These are phyloP conservation scores for Solanum clarkiae DNA, from an alignment of 257 asterid species.

Conservation along the genomic window DNA sequence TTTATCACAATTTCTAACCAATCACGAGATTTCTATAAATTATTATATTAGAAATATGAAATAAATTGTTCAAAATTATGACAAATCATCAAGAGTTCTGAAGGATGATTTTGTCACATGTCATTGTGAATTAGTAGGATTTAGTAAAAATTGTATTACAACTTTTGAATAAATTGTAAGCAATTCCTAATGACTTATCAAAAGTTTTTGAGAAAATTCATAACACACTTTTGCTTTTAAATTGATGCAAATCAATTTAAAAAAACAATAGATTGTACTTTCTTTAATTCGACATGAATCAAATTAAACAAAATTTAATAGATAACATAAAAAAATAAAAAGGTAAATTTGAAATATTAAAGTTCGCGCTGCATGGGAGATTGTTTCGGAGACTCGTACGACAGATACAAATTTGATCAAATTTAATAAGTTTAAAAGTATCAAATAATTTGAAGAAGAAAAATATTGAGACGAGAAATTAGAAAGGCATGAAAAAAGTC, in stretches of 20 bases:
- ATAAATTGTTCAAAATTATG: not conserved
- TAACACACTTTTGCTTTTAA: not conserved
- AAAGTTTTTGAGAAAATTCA: not conserved
- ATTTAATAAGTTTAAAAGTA: not conserved
- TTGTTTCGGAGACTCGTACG: not conserved
- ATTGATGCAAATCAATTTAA: not conserved
- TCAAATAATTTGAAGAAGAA: not conserved
- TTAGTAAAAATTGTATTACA: not conserved
- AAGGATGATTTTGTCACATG: not conserved
- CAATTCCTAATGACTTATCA: not conserved
- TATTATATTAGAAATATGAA: not conserved
- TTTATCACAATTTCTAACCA: not conserved
- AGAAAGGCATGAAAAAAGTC: not conserved
- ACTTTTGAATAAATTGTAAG: not conserved
- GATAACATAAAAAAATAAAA: not conserved
- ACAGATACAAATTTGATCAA: not conserved
- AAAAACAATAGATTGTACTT: not conserved
- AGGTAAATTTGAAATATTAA: too few relatives aligned
- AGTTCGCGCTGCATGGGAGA: too few relatives aligned
- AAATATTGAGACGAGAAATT: not conserved
- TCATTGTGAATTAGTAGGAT: not conserved
- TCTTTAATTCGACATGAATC: not conserved
- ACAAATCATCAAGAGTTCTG: not conserved
- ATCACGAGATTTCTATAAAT: not conserved
- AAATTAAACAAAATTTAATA: not conserved